A percentile compares a stretch with the other conserved stretches of the same genome.
Conservation (phyloP, 345 rosid genomes). For the Orychophragmus violaceus region DNA sequence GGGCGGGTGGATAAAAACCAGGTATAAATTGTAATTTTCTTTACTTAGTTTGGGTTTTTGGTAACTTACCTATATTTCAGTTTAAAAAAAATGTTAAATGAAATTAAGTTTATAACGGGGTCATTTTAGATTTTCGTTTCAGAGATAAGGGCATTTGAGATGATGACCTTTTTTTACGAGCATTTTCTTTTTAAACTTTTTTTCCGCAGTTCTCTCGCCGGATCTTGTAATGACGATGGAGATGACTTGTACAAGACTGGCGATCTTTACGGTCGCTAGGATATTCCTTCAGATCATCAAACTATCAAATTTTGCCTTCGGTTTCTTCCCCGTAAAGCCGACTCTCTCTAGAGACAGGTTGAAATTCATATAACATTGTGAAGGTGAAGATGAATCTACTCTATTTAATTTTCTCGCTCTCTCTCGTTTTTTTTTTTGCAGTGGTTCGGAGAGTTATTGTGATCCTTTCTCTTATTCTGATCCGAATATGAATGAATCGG, state of each 20-base stretch:
- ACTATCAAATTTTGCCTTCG: slow-evolving; percentile 62
- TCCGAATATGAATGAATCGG: slow-evolving; percentile 22
- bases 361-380: neutral
- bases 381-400: neutral
- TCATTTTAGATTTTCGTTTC: too few relatives aligned
- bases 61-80: too few relatives aligned
- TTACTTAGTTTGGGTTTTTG: too few relatives aligned
- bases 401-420: neutral
- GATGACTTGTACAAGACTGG: slow-evolving; percentile 44
- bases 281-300: slow-evolving; percentile 55
- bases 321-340: slow-evolving; percentile 87
- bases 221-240: slow-evolving; percentile 33
- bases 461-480: slow-evolving; percentile 36
- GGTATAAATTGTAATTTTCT: too few relatives aligned
- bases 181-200: too few relatives aligned
- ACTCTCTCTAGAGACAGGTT: slow-evolving; percentile 87
- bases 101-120: too few relatives aligned
- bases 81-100: too few relatives aligned
- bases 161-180: too few relatives aligned
- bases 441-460: slow-evolving; percentile 63
- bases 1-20: too few relatives aligned
- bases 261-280: slow-evolving; percentile 36
- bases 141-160: too few relatives aligned
- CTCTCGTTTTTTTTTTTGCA: slow-evolving; percentile 1
- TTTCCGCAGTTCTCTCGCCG: too few relatives aligned